These are phyloP conservation scores for Cladosporium austrohemisphaericum DNA, from an alignment of 2,329 filamentous ascomycete genomes.

Conservation along the genomic window DNA sequence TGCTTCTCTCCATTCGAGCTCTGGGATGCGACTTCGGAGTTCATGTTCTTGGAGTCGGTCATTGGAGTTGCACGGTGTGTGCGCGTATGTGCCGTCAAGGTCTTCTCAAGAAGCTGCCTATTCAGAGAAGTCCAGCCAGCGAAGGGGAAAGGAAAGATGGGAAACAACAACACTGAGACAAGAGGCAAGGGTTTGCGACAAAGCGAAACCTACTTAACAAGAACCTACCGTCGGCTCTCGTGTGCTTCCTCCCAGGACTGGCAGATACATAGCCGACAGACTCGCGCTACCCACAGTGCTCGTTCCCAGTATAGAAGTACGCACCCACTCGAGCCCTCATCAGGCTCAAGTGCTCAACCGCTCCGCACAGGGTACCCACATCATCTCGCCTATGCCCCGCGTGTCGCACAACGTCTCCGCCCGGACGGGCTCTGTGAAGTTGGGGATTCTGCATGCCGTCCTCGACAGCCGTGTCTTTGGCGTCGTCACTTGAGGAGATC, in stretches of 20 bases:
- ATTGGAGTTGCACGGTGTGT: neutral
- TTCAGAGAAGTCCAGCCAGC: neutral
- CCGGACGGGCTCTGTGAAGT: neutral
- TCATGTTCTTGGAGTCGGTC: neutral
- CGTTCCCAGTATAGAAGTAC: slow-evolving; percentile 9
- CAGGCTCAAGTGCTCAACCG: slow-evolving; percentile 10
- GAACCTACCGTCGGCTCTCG: slow-evolving; percentile 5
- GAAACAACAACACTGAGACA: neutral
- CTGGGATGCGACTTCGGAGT: slow-evolving; percentile 11
- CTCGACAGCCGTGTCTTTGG: slow-evolving; percentile 15
- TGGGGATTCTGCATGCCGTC: slow-evolving; percentile 12
- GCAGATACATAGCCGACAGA: slow-evolving; percentile 6
- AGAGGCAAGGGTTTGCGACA: neutral
- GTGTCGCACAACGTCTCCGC: neutral
- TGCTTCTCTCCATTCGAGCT: slow-evolving; percentile 8
- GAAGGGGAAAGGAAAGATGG: neutral
- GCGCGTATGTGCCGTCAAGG: neutral
- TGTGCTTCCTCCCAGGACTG: slow-evolving; percentile 6
- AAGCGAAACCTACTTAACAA: slow-evolving; percentile 7
- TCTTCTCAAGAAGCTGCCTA: neutral
- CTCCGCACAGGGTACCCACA: slow-evolving; percentile 7
- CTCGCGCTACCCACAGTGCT: slow-evolving; percentile 2
- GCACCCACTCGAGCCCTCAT: slow-evolving; percentile 5
- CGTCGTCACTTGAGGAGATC: slow-evolving; percentile 4
- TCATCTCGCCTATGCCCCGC: slow-evolving; percentile 13